A percentile compares a stretch with the other conserved stretches of the same genome.
Conservation (phyloP, 2,329 filamentous ascomycete genomes). For the Xylariaceae sp. region DNA sequence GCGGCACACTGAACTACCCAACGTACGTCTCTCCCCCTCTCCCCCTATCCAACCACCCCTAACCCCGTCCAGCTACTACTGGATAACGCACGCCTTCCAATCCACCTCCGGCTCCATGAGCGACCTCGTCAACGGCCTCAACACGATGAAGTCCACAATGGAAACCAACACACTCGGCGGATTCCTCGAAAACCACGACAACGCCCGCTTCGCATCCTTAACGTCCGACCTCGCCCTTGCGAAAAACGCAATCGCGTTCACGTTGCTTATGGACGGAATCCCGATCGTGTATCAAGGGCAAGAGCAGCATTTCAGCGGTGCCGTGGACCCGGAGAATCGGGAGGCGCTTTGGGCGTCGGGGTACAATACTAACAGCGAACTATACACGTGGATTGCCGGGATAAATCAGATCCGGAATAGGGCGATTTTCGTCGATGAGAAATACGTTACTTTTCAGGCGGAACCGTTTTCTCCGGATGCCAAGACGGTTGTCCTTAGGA, state of each 20-base stretch:
- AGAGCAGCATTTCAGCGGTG: constrained; percentile 48
- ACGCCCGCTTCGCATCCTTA: constrained; percentile 40
- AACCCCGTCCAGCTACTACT: constrained; percentile 8
- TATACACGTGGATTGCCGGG: constrained; percentile 42
- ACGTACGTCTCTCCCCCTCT: constrained; percentile 31
- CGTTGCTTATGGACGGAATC: constrained; percentile 50
- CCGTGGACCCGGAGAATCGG: constrained; percentile 40
- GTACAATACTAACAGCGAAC: constrained; percentile 35
- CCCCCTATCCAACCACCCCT: neutral
- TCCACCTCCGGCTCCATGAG: constrained; percentile 30
- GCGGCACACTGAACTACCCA: constrained; percentile 47
- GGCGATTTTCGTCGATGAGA: constrained; percentile 36
- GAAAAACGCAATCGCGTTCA: constrained; percentile 50
- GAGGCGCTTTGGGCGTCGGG: constrained; percentile 46
- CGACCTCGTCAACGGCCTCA: constrained; percentile 34
- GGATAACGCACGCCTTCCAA: constrained; percentile 34
- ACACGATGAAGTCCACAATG: constrained; percentile 22
- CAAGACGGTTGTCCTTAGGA: constrained; percentile 41
- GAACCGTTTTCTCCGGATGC: constrained; percentile 37
- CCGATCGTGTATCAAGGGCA: constrained; percentile 56
- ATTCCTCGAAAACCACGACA: constrained; percentile 49
- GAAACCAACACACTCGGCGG: constrained; percentile 34
- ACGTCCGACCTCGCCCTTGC: constrained; percentile 44
- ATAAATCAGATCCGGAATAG: constrained; percentile 47
- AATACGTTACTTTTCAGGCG: constrained; percentile 38